phyloP scores from a whole-genome alignment of 2,329 filamentous ascomycete genomes.

The Mollisia scopiformis region DNA sequence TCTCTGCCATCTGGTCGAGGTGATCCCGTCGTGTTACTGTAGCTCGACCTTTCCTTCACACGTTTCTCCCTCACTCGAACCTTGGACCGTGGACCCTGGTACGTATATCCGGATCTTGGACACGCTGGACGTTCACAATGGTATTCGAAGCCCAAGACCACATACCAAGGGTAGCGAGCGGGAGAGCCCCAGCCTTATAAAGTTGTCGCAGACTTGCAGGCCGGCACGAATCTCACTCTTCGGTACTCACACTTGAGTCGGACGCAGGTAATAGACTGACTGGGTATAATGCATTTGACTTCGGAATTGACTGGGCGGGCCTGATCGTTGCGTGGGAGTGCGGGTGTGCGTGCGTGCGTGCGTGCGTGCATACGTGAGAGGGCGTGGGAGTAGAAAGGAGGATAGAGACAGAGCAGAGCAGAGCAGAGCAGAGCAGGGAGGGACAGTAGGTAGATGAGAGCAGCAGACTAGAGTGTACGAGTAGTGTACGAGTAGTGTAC shows the following conservation, averaged over 20 bases:
- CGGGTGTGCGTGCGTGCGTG: too few species aligned
- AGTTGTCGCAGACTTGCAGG: background rate
- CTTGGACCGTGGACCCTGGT: too few species aligned
- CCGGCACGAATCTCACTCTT: constrained; percentile 1
- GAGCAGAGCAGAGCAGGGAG: background rate
- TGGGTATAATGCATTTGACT: background rate
- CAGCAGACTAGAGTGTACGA: too few species aligned
- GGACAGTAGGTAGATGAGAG: too few species aligned
- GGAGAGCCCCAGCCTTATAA: constrained; percentile 6
- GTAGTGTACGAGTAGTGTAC: too few species aligned
- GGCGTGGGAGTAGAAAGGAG: too few species aligned
- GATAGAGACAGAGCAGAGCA: too few species aligned
- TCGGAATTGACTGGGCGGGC: too few species aligned
- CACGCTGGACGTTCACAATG: background rate
- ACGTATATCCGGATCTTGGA: background rate
- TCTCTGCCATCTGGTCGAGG: background rate
- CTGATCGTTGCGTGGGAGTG: too few species aligned
- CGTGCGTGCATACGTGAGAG: too few species aligned
- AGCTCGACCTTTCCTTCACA: background rate
- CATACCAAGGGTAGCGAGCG: background rate
- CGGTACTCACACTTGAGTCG: background rate
- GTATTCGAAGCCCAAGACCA: background rate
- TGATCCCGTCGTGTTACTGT: background rate
- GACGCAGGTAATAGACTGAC: constrained; percentile 1
- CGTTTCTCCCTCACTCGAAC: background rate